Percentiles rank a stretch among this genome's conserved stretches.
Evolutionary conservation across 2,329 filamentous ascomycete species (phyloP).

Genomic region (Fusarium verticillioides): DNA sequence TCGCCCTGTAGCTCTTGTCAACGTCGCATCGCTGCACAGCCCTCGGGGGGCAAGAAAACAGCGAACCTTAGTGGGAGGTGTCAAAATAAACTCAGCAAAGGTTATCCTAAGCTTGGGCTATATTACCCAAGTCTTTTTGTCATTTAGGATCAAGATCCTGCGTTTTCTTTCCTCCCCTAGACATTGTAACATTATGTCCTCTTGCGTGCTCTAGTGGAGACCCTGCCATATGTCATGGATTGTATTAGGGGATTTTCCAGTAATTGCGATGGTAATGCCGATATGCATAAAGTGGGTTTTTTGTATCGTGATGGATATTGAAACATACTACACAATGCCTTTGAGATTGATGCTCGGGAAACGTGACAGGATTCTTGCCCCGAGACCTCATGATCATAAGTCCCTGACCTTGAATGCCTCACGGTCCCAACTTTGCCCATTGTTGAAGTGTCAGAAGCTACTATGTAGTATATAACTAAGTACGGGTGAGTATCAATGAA

Average conservation of each 20-base stretch:
- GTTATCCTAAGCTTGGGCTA: too few species aligned
- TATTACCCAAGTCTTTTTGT: too few species aligned
- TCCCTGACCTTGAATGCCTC: neutral
- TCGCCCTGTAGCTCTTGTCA: neutral
- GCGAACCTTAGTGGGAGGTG: too few species aligned
- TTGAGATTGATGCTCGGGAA: neutral
- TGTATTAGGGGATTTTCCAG: neutral
- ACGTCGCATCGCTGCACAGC: constrained; percentile 25
- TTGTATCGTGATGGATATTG: neutral
- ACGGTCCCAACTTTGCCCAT: neutral
- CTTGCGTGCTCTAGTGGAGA: constrained; percentile 34
- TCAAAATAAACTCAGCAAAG: too few species aligned
- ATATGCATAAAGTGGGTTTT: constrained; percentile 8
- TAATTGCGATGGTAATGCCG: neutral
- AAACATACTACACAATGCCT: constrained; percentile 17
- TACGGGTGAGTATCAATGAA: neutral
- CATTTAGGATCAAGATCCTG: too few species aligned
- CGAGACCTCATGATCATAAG: neutral
- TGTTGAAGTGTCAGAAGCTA: neutral
- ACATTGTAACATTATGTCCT: constrained; percentile 31
- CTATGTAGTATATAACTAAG: neutral
- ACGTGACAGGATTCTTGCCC: neutral
- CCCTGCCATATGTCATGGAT: neutral
- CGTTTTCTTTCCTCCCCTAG: too few species aligned
- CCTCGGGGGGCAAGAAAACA: too few species aligned